Base-by-base conservation (phyloP, 768 basidiomycete genomes). In the Cubamyces lactineus region DNA sequence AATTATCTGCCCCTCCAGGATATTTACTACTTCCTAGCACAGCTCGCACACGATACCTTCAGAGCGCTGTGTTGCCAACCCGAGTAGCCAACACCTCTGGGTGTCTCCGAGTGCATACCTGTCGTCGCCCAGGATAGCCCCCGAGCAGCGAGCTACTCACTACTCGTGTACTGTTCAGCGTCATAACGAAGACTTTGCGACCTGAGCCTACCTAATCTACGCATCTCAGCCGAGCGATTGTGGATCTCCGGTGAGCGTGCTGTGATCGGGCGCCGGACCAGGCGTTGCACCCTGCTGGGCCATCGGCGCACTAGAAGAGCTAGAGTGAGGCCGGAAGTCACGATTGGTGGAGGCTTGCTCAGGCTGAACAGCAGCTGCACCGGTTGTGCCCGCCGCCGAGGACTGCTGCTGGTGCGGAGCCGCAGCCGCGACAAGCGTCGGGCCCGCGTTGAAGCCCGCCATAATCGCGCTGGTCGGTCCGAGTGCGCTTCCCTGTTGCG, bases 391-490 rank as follows among this genome's bases (percentile, higher is more conserved):
- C 5, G 41, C 51, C 12, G 59, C 13, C 12, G 52, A 23, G 43
- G 47, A 53, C 34, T 56, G 54, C 34, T 50, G 41, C 50, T 62
- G 61, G 42, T 46, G 40, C 11, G 54, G 53, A 1, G 28, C 61
- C 16, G 56, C 40, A 2, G 49, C 61, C 8, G 50, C n/a, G 7
- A 55, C 53, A 4, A 30, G 21, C n/a, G 48, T 47, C 5, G 60
- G 60, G 9, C 49, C 61, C 17, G 54, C 61, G 17, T 57, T 57
- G 41, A 61, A n/a, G 3, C 61, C 61, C n/a, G 54, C 54, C 3
- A n/a, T 26, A 16, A 45, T 51, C 23, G 23, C 42, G 45, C 61
- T 53, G 4, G 43, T 23, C 0, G 61, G 61, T 1, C 49, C 61
- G 7, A 46, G 47, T 5, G 30, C 28, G 30, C 55, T 62, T n/a